Evolutionary conservation across 495 filamentous ascomycete species (phyloP).

Genomic region (Trichoderma orchidacearum): DNA sequence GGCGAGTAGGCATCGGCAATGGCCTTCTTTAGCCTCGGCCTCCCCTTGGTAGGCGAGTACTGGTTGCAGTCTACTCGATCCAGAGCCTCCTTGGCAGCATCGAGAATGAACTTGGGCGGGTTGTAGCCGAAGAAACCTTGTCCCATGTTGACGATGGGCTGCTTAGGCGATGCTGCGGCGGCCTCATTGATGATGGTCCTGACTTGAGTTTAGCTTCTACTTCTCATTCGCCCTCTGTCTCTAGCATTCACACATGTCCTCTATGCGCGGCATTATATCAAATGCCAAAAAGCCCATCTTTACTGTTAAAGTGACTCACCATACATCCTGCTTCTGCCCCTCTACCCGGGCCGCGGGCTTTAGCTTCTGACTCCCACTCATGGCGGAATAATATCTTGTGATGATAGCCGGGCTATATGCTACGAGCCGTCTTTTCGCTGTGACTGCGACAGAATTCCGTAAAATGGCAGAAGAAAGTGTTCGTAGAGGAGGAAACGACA

Average conservation of each 20-base stretch:
- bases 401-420: no score
- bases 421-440: neutral
- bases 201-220: no score
- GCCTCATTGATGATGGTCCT: conserved; percentile 97
- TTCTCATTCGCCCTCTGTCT: no score
- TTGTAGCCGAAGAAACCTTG: conserved; percentile 99
- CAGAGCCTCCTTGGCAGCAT: conserved; percentile 80
- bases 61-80: conserved; percentile 97
- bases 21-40: conserved; percentile 80
- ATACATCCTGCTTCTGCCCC: conserved; percentile 82
- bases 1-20: conserved; percentile 82
- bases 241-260: no score
- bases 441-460: neutral
- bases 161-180: conserved; percentile 62
- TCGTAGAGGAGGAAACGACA: conserved; percentile 5
- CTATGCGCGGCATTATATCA: neutral
- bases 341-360: conserved; percentile 69
- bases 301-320: conserved; percentile 42
- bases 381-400: conserved; percentile 1
- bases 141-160: conserved; percentile 91
- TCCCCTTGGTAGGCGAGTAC: conserved; percentile 90
- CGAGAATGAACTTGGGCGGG: conserved; percentile 77
- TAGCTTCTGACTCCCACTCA: conserved; percentile 23
- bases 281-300: neutral
- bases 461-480: neutral